Conservation (phyloP, 176 grass and related monocot species). For the Echinochloa phyllopogon region DNA sequence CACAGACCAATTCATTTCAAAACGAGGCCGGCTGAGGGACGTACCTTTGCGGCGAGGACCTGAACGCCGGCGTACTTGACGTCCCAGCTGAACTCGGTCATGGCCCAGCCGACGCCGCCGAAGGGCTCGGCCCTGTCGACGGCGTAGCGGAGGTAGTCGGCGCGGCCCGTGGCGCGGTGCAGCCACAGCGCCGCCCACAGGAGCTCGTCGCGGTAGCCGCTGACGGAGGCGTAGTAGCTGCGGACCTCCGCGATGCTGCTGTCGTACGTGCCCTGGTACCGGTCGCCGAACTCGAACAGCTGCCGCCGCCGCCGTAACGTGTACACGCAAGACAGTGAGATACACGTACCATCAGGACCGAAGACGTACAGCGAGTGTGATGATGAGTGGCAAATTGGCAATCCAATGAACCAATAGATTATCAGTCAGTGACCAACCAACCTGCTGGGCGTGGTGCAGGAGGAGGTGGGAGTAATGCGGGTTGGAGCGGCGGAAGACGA, state of each 20-base stretch:
- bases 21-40: background rate
- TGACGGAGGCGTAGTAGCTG: constrained; percentile 89
- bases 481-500: constrained; percentile 75
- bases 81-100: constrained; percentile 98
- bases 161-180: constrained; percentile 73
- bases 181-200: constrained; percentile 99
- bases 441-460: constrained; percentile 82
- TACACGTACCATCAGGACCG: background rate
- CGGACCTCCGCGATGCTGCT: constrained; percentile 65
- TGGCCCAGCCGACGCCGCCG: constrained; percentile 79
- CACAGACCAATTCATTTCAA: background rate
- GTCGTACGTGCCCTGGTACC: constrained; percentile 74
- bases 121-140: constrained; percentile 57
- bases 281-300: constrained; percentile 85
- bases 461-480: constrained; percentile 76
- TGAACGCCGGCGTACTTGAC: constrained; percentile 93
- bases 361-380: no score
- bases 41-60: constrained; percentile 78
- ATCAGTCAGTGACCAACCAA: background rate
- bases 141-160: constrained; percentile 71
- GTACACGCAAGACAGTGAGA: background rate
- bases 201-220: constrained; percentile 93
- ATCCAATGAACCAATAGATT: background rate
- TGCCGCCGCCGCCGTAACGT: background rate
- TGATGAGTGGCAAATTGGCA: background rate